Base-by-base conservation (phyloP, 1,284 basidiomycete species). In the Anthracocystis panici-leucophaei region DNA sequence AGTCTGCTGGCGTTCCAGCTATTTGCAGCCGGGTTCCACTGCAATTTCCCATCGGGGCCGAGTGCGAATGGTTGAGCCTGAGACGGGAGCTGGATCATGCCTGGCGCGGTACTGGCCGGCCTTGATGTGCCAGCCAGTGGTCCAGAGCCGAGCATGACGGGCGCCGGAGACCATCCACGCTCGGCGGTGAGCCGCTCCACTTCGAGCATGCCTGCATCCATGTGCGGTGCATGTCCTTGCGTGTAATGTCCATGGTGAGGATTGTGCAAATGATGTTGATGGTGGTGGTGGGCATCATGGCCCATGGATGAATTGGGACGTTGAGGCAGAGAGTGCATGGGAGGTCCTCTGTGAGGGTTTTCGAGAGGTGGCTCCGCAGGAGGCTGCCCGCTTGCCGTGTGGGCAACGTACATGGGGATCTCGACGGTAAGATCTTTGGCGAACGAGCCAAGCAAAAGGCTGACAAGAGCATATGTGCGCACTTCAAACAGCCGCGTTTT, bases 341-440 rank as follows among this genome's bases (percentile, higher is more conserved):
- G 65, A 16, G 66, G 61, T 27, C 51, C 35, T 2, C 40, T 40
- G 40, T 62, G 61, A 41, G 74, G 54, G 12, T 59, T 46, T 12
- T 56, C 52, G 5, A 51, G 31, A 23, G 49, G 50, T 2, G 31
- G 40, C 14, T 57, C 63, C 7, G 68, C 52, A 3, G 72, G 64
- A 10, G 20, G 56, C 45, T 70, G 76, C 16, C 74, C 69, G 50
- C 78, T 79, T 3, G 70, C 67, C 0, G 81, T 67, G 55, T 82
- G 79, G 2, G 79, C 80, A 11, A 80, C 74, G 49, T 67, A 82
- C 50, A 82, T 68, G 16, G 80, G 81, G 23, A 82, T 58, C 46
- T 81, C 80, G 50, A 82, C 57, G 20, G 70, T 75, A 5, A 82
- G 68, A 25, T 82, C 80, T 60, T 82, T 82, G 21, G 81, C 80